Evolutionary conservation across 2,329 filamentous ascomycete genomes (phyloP).

Genomic region (Ceratocystis harringtonii): DNA sequence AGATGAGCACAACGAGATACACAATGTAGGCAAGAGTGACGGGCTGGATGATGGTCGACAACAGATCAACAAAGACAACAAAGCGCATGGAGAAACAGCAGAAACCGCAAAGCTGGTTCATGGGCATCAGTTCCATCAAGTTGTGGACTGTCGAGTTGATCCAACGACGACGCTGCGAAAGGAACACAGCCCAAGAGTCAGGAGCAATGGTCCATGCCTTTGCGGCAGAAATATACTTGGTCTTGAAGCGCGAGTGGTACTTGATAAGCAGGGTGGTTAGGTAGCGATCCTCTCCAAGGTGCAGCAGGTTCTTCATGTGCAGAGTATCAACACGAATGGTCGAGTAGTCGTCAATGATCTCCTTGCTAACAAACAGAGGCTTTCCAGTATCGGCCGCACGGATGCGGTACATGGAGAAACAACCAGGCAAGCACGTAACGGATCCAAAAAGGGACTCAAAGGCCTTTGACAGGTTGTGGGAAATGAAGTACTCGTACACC

Average conservation of each 20-base stretch:
- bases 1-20: slow-evolving; percentile 69
- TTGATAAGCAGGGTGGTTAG: slow-evolving; percentile 89
- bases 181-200: slow-evolving; percentile 83
- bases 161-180: slow-evolving; percentile 97
- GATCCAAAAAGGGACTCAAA: slow-evolving; percentile 96
- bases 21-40: slow-evolving; percentile 79
- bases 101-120: slow-evolving; percentile 93
- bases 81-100: slow-evolving; percentile 99
- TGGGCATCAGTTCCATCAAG: slow-evolving; percentile 81
- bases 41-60: slow-evolving; percentile 83
- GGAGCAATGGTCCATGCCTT: slow-evolving; percentile 96
- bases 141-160: slow-evolving; percentile 99
- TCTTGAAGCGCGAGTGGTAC: slow-evolving; percentile 87
- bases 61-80: slow-evolving; percentile 82
- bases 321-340: slow-evolving; percentile 94
- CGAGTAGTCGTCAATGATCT: slow-evolving; percentile 74
- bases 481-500: slow-evolving; percentile 99
- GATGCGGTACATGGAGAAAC: slow-evolving; percentile 98
- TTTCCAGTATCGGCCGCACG: slow-evolving; percentile 88
- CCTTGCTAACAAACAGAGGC: slow-evolving; percentile 86
- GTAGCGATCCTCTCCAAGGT: slow-evolving; percentile 95
- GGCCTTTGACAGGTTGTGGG: slow-evolving; percentile 89
- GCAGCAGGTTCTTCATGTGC: slow-evolving; percentile 96
- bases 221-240: slow-evolving; percentile 85
- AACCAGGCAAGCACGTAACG: slow-evolving; percentile 93